Evolutionary conservation across 2,329 filamentous ascomycete genomes (phyloP).

Genomic region (Fusarium caatingaense): DNA sequence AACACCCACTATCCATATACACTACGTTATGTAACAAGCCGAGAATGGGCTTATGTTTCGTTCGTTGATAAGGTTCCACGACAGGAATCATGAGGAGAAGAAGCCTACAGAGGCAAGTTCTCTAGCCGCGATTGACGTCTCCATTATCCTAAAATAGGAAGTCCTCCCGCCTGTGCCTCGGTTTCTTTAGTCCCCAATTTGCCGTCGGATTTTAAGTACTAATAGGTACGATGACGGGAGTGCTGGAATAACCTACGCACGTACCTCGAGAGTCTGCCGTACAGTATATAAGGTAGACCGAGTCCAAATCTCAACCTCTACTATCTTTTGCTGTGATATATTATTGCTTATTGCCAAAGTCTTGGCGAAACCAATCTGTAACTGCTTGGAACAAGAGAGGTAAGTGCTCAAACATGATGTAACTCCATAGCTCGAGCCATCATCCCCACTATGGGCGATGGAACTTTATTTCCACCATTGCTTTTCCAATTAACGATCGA

Average conservation of each 20-base stretch:
- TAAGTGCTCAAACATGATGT: conserved; percentile 22
- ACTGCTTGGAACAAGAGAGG: conserved; percentile 4
- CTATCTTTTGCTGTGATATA: neutral
- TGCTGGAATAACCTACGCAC: neutral
- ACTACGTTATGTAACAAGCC: conserved; percentile 25
- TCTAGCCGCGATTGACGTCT: conserved; percentile 18
- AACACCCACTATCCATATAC: conserved; percentile 1
- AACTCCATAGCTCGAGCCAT: neutral
- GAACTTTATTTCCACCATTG: conserved; percentile 6
- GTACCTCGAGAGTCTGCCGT: neutral
- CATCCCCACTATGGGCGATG: neutral
- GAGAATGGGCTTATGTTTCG: conserved; percentile 9
- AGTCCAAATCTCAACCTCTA: neutral
- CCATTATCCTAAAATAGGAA: conserved; percentile 31
- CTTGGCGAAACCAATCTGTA: neutral
- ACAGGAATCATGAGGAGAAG: conserved; percentile 3
- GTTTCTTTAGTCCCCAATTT: conserved; percentile 9
- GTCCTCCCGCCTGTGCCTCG: conserved; percentile 34
- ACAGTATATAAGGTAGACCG: conserved; percentile 11
- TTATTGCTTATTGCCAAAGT: neutral
- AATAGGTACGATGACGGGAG: neutral
- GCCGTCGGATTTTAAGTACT: conserved; percentile 3
- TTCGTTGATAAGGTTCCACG: conserved; percentile 24
- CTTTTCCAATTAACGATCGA: neutral
- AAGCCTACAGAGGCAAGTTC: neutral